phyloP scores from a whole-genome alignment of 1,284 basidiomycete genomes.

The Sanghuangporus sanghuang region DNA sequence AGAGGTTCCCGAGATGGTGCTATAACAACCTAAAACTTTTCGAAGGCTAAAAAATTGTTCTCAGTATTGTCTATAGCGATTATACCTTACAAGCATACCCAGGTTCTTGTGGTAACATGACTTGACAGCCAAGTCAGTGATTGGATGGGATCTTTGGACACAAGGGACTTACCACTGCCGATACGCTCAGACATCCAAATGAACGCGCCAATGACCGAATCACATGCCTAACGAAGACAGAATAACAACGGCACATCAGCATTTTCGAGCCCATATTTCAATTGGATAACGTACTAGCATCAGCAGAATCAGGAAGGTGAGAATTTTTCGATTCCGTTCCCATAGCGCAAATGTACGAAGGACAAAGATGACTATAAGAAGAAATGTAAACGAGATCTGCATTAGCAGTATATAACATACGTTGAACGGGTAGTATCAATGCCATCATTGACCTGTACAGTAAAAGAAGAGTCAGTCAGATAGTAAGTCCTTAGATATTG shows the following conservation, averaged over 20 bases:
- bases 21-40: neutral
- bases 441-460: constrained; percentile 14
- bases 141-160: neutral
- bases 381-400: neutral
- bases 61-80: neutral
- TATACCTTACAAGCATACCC: neutral
- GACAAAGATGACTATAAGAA: constrained; percentile 10
- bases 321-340: constrained; percentile 7
- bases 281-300: constrained; percentile 2
- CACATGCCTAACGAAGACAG: neutral
- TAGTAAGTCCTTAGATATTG: neutral
- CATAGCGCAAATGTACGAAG: constrained; percentile 13
- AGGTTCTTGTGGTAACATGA: neutral
- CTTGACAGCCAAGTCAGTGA: neutral
- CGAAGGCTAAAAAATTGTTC: neutral
- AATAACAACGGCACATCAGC: neutral
- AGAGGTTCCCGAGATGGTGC: neutral
- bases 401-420: neutral
- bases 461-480: neutral
- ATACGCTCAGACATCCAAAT: constrained; percentile 1
- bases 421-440: constrained; percentile 13
- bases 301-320: neutral
- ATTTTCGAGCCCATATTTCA: no score
- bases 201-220: neutral
- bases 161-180: neutral